phyloP scores from a whole-genome alignment of 1,139 yeast genomes.

The Williopsis jadinii region DNA sequence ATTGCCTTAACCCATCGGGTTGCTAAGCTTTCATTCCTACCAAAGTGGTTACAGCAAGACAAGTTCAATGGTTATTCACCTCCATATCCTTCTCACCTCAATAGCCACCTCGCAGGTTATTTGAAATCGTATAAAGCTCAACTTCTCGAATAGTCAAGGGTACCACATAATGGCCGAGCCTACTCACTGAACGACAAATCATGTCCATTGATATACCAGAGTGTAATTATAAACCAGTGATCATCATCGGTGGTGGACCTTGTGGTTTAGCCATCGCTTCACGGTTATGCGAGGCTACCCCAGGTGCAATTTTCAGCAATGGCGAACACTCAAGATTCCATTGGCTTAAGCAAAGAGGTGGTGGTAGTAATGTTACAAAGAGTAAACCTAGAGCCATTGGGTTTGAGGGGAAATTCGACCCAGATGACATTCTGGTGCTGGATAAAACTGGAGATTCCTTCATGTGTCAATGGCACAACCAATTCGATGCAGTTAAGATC shows the following conservation, averaged over 20 bases:
- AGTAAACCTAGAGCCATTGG: neutral
- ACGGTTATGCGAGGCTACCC: slow-evolving; percentile 2
- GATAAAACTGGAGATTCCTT: slow-evolving; percentile 5
- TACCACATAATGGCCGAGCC: too few species aligned
- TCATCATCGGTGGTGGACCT: slow-evolving; percentile 1
- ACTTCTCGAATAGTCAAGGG: too few species aligned
- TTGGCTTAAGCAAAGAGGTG: slow-evolving; percentile 8
- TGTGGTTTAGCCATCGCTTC: neutral
- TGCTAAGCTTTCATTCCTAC: too few species aligned
- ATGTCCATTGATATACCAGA: neutral
- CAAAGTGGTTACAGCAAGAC: too few species aligned
- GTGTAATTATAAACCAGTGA: neutral
- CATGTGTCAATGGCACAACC: slow-evolving; percentile 40
- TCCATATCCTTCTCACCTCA: too few species aligned
- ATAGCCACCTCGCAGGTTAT: too few species aligned
- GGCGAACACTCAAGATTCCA: slow-evolving; percentile 11
- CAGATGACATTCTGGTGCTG: slow-evolving; percentile 7
- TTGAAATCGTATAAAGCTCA: too few species aligned
- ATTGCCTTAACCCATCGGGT: too few species aligned
- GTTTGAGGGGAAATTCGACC: neutral
- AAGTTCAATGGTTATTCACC: too few species aligned
- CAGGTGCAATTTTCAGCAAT: slow-evolving; percentile 9
- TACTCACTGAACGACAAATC: neutral
- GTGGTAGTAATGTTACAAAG: slow-evolving; percentile 4
- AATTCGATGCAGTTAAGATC: slow-evolving; percentile 36